phyloP scores from a whole-genome alignment of 768 basidiomycete genomes.

The Termitomyces sp. region DNA sequence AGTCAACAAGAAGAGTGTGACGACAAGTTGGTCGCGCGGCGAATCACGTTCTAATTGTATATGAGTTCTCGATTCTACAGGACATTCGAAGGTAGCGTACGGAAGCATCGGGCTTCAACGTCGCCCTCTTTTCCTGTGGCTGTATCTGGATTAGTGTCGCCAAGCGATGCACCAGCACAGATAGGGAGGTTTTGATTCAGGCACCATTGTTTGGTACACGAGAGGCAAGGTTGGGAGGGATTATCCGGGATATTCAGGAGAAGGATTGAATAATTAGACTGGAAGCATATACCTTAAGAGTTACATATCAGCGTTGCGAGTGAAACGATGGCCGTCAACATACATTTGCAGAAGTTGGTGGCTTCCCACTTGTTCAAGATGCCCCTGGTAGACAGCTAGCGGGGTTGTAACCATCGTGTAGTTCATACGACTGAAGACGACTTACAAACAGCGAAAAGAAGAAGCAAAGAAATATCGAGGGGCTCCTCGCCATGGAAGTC shows the following conservation, averaged over 20 bases:
- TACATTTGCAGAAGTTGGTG: slow-evolving; percentile 90
- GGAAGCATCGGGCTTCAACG: slow-evolving; percentile 93
- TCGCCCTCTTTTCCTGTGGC: slow-evolving; percentile 94
- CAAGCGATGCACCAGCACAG: slow-evolving; percentile 74
- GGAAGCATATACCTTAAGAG: slow-evolving; percentile 81
- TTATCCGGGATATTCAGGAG: slow-evolving; percentile 76
- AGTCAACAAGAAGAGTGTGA: slow-evolving; percentile 83
- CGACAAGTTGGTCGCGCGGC: slow-evolving; percentile 90
- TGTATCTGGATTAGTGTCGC: slow-evolving; percentile 87
- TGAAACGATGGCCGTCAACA: slow-evolving; percentile 10
- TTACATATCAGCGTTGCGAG: neutral
- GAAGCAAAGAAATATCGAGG: slow-evolving; percentile 4
- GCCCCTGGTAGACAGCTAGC: slow-evolving; percentile 29
- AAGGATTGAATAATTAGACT: slow-evolving; percentile 80
- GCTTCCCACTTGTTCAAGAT: slow-evolving; percentile 77
- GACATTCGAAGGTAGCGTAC: slow-evolving; percentile 42
- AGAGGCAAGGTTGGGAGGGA: slow-evolving; percentile 84
- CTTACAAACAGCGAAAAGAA: slow-evolving; percentile 20
- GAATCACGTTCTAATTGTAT: slow-evolving; percentile 76
- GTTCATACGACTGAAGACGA: neutral
- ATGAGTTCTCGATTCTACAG: slow-evolving; percentile 8
- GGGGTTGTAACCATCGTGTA: neutral
- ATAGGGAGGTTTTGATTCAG: slow-evolving; percentile 85
- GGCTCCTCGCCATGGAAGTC: slow-evolving; percentile 8
- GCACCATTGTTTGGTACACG: slow-evolving; percentile 95